A percentile compares a stretch with the other conserved stretches of the same genome.
phyloP scores from a whole-genome alignment of 208 protist genomes.

The Leishmania tarentolae region DNA sequence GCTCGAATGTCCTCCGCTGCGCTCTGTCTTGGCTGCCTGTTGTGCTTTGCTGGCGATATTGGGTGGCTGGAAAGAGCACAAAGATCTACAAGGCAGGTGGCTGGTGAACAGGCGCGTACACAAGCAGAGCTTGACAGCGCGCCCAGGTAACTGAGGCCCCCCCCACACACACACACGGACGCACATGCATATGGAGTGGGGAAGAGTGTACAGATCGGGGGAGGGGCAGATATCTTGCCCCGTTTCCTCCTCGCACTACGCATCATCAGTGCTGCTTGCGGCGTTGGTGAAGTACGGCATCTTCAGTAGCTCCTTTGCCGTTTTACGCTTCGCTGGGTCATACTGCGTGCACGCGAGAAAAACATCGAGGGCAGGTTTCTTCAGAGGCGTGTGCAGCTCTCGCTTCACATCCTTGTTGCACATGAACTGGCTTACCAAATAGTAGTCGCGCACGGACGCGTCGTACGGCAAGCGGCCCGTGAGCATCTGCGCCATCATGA shows the following conservation, averaged over 20 bases:
- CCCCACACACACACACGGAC: not conserved
- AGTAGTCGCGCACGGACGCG: conserved; percentile 29
- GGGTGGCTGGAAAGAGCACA: too few species aligned
- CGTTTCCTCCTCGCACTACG: not conserved
- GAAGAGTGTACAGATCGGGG: not conserved
- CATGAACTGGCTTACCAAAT: conserved; percentile 47
- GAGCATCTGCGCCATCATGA: conserved; percentile 74
- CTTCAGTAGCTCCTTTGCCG: conserved; percentile 46
- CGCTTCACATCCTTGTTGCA: conserved; percentile 38
- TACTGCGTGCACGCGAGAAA: conserved; percentile 50
- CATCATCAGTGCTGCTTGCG: not conserved
- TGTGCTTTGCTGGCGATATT: too few species aligned
- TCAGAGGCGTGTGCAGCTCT: conserved; percentile 29
- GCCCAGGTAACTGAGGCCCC: too few species aligned
- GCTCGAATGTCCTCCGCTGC: too few species aligned
- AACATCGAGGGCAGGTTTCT: conserved; percentile 41
- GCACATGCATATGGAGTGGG: not conserved
- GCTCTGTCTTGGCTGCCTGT: too few species aligned
- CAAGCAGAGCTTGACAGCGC: too few species aligned
- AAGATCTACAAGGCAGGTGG: too few species aligned
- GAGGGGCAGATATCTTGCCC: not conserved
- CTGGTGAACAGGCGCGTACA: too few species aligned
- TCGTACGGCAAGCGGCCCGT: conserved; percentile 59
- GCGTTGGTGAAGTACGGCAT: conserved; percentile 50
- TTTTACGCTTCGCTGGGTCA: conserved; percentile 40